These are phyloP conservation scores for Podila epicladia DNA, from an alignment of 192 early-diverging fungal genomes.

Conservation along the genomic window DNA sequence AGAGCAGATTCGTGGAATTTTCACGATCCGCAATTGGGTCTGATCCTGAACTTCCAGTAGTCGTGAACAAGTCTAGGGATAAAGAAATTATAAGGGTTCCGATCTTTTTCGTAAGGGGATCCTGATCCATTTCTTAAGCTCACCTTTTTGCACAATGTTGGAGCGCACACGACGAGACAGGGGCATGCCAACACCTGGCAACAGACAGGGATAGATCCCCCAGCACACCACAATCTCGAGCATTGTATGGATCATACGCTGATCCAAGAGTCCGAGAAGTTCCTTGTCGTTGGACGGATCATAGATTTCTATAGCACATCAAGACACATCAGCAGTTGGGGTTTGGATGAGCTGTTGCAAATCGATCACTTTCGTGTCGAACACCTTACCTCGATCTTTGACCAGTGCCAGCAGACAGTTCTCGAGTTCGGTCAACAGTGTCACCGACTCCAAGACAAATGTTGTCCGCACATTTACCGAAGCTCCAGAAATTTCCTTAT, in stretches of 20 bases:
- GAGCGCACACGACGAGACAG: slow-evolving; percentile 68
- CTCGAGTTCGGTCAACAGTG: slow-evolving; percentile 12
- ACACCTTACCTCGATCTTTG: slow-evolving; percentile 23
- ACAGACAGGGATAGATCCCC: slow-evolving; percentile 74
- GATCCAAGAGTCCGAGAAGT: slow-evolving; percentile 66
- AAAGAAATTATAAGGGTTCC: no score
- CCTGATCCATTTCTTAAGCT: not conserved
- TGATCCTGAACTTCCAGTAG: no score
- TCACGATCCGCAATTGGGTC: slow-evolving; percentile 1
- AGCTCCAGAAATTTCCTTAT: not conserved
- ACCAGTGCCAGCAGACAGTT: slow-evolving; percentile 13
- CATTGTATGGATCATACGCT: slow-evolving; percentile 69
- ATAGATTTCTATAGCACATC: slow-evolving; percentile 11
- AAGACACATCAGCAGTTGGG: no score
- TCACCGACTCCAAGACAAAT: slow-evolving; percentile 32
- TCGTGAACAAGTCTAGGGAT: no score
- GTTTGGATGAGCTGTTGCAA: no score
- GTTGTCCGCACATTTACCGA: slow-evolving; percentile 16
- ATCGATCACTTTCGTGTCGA: not conserved
- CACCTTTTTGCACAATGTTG: slow-evolving; percentile 59
- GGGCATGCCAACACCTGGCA: slow-evolving; percentile 75
- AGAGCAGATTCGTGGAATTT: slow-evolving; percentile 11
- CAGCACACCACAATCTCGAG: slow-evolving; percentile 72
- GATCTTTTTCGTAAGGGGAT: no score
- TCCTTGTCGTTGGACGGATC: slow-evolving; percentile 47